Percentiles rank a stretch among this genome's conserved stretches.
Conservation (phyloP, 345 rosid species). For the Erodium maritimum region DNA sequence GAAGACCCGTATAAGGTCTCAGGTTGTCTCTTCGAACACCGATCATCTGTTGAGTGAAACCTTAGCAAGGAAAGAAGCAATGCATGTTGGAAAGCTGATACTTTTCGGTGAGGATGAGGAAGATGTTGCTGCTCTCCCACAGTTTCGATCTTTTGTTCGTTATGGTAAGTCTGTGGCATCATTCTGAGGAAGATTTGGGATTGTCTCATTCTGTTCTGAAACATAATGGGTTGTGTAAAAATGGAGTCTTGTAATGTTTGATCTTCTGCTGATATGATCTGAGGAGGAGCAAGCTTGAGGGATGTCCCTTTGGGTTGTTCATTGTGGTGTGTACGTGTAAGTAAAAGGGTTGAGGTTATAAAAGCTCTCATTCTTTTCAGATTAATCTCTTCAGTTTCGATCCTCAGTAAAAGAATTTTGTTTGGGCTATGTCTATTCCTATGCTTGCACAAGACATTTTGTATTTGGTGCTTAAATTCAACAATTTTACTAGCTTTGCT, state of each 20-base stretch:
- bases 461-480: too few species aligned
- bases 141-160: constrained; percentile 25
- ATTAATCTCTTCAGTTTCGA: too few species aligned
- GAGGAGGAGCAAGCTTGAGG: background rate
- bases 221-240: background rate
- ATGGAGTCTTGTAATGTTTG: too few species aligned
- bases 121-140: constrained; percentile 46
- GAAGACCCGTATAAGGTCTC: constrained; percentile 58
- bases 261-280: background rate
- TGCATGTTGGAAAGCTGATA: constrained; percentile 21
- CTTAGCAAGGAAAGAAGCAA: too few species aligned
- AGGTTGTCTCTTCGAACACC: constrained; percentile 64
- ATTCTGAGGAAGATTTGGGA: constrained; percentile 15
- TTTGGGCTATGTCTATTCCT: too few species aligned
- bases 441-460: too few species aligned
- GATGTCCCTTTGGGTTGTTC: background rate
- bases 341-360: background rate
- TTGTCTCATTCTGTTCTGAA: background rate
- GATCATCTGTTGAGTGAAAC: too few species aligned
- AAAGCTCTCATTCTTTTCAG: background rate
- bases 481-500: too few species aligned
- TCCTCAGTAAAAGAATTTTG: too few species aligned
- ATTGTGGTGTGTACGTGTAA: background rate
- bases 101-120: constrained; percentile 41
- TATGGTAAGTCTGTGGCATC: constrained; percentile 52